Evolutionary conservation across 1,284 basidiomycete genomes (phyloP), one percentile per base, ranked within the genome.

Genomic region (Moesziomyces sp.): DNA sequence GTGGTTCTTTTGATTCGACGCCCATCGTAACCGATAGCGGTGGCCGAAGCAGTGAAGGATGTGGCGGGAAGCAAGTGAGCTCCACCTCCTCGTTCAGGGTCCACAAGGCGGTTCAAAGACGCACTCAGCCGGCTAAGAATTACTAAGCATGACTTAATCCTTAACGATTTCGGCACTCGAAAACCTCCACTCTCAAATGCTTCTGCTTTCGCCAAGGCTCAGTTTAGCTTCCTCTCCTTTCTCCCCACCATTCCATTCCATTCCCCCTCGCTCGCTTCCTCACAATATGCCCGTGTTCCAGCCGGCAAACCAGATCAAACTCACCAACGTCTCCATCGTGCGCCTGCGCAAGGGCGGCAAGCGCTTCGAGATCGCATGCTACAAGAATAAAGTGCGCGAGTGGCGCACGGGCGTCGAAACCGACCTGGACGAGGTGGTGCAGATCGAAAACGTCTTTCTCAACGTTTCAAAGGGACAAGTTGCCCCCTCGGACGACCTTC

Each of bases 371-470:
- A 92, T 99, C 77, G 96, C 96, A 49, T 98, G 95, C 85, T 98
- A 98, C 87, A 97, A 98, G 88, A 99, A 99, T 87, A 98, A 98
- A 86, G 96, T 98, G 21, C 92, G 94, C 76, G 95, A 97, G 85
- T 99, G 92, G 90, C 87, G 96, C 59, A 93, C 89, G 56, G 94
- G 94, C 67, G 92, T 96, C 23, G 96, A 99, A 87, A 95, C 91
- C 42, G 92, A 93, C 85, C 86, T 99, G 40, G 93, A 97, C 78
- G 96, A 99, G 81, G 94, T 99, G 28, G 89, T 99, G 24, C 97
- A 99, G 86, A 97, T 98, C 83, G 92, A 91, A 80, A 94, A 94
- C 79, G 92, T 99, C 52, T 99, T 98, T 85, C 88, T 90, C 52
- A 99, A 99, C 85, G 96, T 98, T 18, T 93, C 94, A 11, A 99